Base-by-base conservation (phyloP, 805 yeast species). In the Jamesozyma hellenica region DNA sequence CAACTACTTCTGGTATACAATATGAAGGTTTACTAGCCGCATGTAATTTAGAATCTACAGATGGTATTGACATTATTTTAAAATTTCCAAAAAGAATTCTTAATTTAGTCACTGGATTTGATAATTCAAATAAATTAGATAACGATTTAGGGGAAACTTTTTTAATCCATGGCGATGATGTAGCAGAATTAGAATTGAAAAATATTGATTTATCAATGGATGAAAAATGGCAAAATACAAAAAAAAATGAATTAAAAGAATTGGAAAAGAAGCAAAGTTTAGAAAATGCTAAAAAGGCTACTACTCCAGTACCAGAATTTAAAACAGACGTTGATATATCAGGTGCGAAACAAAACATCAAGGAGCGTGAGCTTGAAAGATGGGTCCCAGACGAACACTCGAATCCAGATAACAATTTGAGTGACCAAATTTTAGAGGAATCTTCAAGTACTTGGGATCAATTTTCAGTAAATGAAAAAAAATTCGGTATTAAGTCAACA, bases 301-400 rank as follows among this genome's bases (percentile, higher is more conserved):
- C 39, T 25, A 21, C 33, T 38, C 32, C 46, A 33, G 47, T 36
- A 25, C 46, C 47, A 5, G 50, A 38, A 12, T 90, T 90, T 67
- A 77, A 74, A 57, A 92, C 96, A 1, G 98, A 90, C 60, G 64
- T 78, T 2, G 97, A 84, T 56, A 90, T 92, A 39, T 76, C 90
- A 4, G 72, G 77, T 5, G 47, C 62, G n/a, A 44, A 41, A 17
- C 48, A 51, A 5, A 52, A 57, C 15, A 46, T 67, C 27, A 69
- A 63, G 44, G 92, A 83, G 60, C 74, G 95, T 43, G 87, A 80
- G 52, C 72, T 92, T 40, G 77, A 82, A 61, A 72, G 68, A 51
- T 90, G 98, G 98, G 74, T 74, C 16, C 94, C 95, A 4, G 94
- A 82, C 38, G 74, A 55, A 15, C 9, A 14, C 11, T 56, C 55